Evolutionary conservation across 441 rosid species (phyloP).

Genomic region (Theobroma grandiflorum): DNA sequence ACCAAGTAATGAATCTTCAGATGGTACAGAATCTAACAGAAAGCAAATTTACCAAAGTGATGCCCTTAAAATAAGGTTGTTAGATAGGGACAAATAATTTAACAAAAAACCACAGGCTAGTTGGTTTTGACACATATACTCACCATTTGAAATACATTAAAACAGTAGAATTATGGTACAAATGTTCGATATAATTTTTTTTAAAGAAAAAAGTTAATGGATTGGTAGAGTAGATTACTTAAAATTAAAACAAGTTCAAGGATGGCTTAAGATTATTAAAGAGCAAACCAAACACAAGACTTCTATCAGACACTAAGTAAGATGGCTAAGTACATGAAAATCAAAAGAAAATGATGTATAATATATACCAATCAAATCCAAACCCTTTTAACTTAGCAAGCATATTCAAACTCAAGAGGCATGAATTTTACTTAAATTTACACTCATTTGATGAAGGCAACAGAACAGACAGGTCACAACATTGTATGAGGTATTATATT

Average conservation of each 20-base stretch:
- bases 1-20: not conserved
- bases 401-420: not conserved
- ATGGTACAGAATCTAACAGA: not conserved
- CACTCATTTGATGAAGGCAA: not conserved
- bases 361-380: not conserved
- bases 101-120: slow-evolving; percentile 8
- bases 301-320: not conserved
- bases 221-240: not conserved
- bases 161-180: not conserved
- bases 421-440: not conserved
- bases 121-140: not conserved
- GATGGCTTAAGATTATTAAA: not conserved
- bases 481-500: not conserved
- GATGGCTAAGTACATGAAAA: not conserved
- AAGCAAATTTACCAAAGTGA: not conserved
- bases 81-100: not conserved
- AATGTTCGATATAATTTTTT: not conserved
- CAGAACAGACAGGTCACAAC: not conserved
- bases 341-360: not conserved
- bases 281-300: not conserved
- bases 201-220: not conserved
- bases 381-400: not conserved
- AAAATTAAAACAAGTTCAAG: not conserved
- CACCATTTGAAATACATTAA: not conserved
- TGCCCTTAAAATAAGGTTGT: not conserved